These are phyloP conservation scores for Cutaneotrichosporon mucoides DNA, from an alignment of 1,284 basidiomycete species.

Conservation along the genomic window DNA sequence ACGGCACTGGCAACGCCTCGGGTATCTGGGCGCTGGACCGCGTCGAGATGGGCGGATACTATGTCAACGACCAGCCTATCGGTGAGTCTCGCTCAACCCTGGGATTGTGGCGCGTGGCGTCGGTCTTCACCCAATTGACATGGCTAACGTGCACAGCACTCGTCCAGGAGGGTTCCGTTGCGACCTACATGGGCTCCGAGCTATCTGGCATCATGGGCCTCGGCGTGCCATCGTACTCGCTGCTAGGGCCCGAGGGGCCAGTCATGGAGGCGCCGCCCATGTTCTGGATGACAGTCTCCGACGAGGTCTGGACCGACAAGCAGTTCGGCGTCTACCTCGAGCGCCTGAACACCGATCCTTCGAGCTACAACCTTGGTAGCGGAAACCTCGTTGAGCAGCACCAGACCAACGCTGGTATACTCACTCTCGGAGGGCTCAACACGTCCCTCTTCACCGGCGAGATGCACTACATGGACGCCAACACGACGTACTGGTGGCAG, in stretches of 20 bases:
- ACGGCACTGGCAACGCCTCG: conserved; percentile 69
- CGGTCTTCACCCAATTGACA: not conserved
- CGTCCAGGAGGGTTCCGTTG: conserved; percentile 29
- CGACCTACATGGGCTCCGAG: not conserved
- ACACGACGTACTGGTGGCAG: conserved; percentile 48
- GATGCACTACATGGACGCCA: conserved; percentile 66
- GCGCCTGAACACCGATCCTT: conserved; percentile 46
- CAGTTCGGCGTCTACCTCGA: conserved; percentile 74
- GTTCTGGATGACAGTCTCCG: conserved; percentile 58
- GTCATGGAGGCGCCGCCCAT: not conserved
- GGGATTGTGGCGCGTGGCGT: no score
- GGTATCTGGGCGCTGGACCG: conserved; percentile 65
- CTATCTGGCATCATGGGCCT: conserved; percentile 49
- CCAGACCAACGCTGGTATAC: conserved; percentile 66
- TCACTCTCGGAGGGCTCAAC: conserved; percentile 67
- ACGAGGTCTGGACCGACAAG: conserved; percentile 57
- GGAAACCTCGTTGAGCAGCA: conserved; percentile 52
- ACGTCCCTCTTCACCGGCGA: conserved; percentile 65
- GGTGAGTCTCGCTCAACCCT: conserved; percentile 15
- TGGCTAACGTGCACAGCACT: not conserved
- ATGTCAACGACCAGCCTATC: conserved; percentile 61
- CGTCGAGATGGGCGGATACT: conserved; percentile 72
- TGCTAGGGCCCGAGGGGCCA: not conserved
- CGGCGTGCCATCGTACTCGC: conserved; percentile 27
- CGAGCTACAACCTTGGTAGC: not conserved